Evolutionary conservation across 2,329 filamentous ascomycete genomes (phyloP).

Genomic region (Calonectria hongkongensis): DNA sequence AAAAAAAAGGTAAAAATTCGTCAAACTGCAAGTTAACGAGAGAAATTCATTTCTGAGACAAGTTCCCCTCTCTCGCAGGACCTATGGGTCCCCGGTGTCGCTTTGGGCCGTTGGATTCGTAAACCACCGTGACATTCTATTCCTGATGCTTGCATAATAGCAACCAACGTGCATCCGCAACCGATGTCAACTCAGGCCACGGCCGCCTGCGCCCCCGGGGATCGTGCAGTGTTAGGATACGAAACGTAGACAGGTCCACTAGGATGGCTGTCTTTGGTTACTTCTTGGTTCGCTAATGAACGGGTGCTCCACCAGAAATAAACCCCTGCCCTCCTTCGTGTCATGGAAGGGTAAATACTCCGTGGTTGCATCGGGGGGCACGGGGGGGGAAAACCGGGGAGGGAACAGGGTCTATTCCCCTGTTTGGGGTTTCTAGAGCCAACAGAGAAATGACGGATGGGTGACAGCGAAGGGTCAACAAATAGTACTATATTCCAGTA

Average conservation of each 20-base stretch:
- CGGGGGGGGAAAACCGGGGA: too few species aligned
- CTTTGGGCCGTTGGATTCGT: background rate
- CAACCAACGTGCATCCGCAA: background rate
- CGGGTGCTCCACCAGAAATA: background rate
- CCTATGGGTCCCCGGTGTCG: background rate
- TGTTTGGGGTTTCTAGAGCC: too few species aligned
- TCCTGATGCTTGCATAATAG: slow-evolving; percentile 1
- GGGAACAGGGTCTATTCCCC: too few species aligned
- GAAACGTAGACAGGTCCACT: background rate
- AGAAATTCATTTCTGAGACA: background rate
- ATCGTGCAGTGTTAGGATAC: slow-evolving; percentile 1
- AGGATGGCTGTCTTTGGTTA: too few species aligned
- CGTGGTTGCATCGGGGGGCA: slow-evolving; percentile 5
- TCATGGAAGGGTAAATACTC: slow-evolving; percentile 18
- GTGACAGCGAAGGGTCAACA: too few species aligned
- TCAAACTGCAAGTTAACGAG: background rate
- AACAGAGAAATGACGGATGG: too few species aligned
- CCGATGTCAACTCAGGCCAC: slow-evolving; percentile 4
- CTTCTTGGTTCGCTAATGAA: slow-evolving; percentile 1
- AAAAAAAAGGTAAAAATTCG: background rate
- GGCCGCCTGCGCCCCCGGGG: slow-evolving; percentile 13
- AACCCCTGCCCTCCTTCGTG: background rate
- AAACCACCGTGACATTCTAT: background rate
- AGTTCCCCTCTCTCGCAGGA: background rate
- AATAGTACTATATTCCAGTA: too few species aligned